Evolutionary conservation across 2,329 filamentous ascomycete species (phyloP), one percentile per base, ranked within the genome.

Genomic region (Trichocomaceae sp.): DNA sequence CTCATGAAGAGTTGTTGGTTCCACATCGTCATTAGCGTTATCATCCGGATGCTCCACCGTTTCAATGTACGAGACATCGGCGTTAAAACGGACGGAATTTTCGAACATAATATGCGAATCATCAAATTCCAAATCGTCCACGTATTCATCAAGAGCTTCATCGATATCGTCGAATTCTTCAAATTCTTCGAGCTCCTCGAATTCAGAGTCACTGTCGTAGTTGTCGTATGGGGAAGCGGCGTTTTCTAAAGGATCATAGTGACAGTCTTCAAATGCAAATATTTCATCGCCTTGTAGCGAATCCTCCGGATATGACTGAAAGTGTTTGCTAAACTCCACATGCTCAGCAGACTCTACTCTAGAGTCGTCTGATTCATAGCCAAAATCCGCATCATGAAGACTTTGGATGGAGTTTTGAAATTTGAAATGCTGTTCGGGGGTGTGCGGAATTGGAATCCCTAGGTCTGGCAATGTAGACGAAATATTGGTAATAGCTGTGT

Each of bases 1-100:
- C 59, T 74, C 72, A 58, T 74, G 72, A 50, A 66, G 66, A 9
- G 72, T 74, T 65, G 73, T 68, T 37, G 66, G 63, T 23, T 22
- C 44, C 1, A 8, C 23, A 12, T 59, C 31, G 29, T 63, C 61
- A 12, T 71, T 61, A 17, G 62, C 59, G n/a, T 66, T 65, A 8
- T 57, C 47, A 29, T 65, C 61, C 9, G 47, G 35, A 29, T 47
- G 26, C 23, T 57, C 26, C 19, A 63, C 56, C 1, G 62, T 62
- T 26, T 70, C 70, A 46, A 71, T 70, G 58, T 71, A 72, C 29
- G 62, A 56, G 22, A 72, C 59, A 1, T 68, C 59, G 13, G 66
- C 51, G 48, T 68, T 63, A 58, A 72, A 72, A 4, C 65, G 67
- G 9, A 72, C 70, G 13, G 58, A 61, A 10, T 67, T 60, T 47